A percentile compares a stretch with the other conserved stretches of the same genome.
phyloP scores from a whole-genome alignment of 352 stramenopile genomes.

The Phytopythium vexans region DNA sequence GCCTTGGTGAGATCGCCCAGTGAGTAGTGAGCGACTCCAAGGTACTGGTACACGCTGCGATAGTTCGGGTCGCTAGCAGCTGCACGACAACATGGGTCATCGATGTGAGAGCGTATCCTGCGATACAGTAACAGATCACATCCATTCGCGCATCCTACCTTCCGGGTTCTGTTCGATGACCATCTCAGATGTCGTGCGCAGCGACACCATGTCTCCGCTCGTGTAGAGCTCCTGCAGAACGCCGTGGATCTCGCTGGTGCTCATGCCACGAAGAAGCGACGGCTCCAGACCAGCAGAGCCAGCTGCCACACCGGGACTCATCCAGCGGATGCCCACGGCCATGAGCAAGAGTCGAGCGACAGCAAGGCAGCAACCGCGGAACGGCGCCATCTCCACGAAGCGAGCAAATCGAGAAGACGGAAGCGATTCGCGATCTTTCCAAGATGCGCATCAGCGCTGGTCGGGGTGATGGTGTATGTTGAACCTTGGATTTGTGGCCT shows the following conservation, averaged over 20 bases:
- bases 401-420: too few species aligned
- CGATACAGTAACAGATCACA: not conserved
- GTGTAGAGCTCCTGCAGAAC: constrained; percentile 35
- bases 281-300: too few species aligned
- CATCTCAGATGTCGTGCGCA: constrained; percentile 32
- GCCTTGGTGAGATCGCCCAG: constrained; percentile 58
- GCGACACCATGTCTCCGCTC: constrained; percentile 39
- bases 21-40: constrained; percentile 68
- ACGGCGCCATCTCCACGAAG: too few species aligned
- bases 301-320: too few species aligned
- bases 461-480: too few species aligned
- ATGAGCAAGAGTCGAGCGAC: too few species aligned
- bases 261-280: constrained; percentile 2
- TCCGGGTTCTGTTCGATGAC: constrained; percentile 40
- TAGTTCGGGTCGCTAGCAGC: constrained; percentile 25
- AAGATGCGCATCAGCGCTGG: not conserved
- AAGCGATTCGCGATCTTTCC: not conserved
- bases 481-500: too few species aligned
- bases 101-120: not conserved
- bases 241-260: constrained; percentile 7
- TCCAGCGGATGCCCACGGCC: too few species aligned
- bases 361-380: not conserved
- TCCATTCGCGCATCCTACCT: constrained; percentile 14
- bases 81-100: constrained; percentile 1
- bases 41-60: constrained; percentile 61